Base-by-base conservation (phyloP, 2,329 filamentous ascomycete genomes). In the Trichoderma sp. region DNA sequence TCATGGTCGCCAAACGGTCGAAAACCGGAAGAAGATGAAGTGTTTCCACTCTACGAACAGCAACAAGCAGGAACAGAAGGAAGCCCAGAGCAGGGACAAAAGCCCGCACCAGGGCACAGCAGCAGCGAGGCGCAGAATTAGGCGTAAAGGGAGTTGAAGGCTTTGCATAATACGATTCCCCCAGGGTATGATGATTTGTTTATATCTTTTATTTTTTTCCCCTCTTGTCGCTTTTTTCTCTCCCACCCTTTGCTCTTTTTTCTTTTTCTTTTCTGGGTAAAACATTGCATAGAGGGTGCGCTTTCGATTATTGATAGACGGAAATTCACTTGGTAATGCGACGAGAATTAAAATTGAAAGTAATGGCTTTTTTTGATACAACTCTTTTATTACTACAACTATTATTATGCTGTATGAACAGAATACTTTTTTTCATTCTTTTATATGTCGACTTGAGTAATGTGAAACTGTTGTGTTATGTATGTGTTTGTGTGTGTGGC, bases 1-100 rank as follows among this genome's bases (percentile, higher is more conserved):
- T 4, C 92, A 35, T 95, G 93, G 93, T 94, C 93, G 65, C 93
- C 93, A 1, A 89, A 91, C 73, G 91, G 92, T 76, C 85, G 89
- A 59, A 79, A 78, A 53, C 80, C 81, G 24, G 79, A 80, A 3
- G 80, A 80, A 45, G 80, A 81, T 41, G 78, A 79, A 16, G 75
- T 68, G 21, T 45, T 75, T 24, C 66, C 71, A 31, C 72, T 67
- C 38, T 72, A 71, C 45, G 64, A 68, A 56, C 50, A 60, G 60
- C 63, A 66, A 38, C 27, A 29, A 41, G 63, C 65, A 64, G 68
- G 71, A 69, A 66, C 60, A 73, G 79, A 79, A 41, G 78, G 75
- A 31, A 76, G 80, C 27, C 71, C 78, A 45, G 53, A 75, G 45
- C 67, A 65, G 73, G 45, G 75, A 50, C 74, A 63, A 71, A 38